Conservation (phyloP, 768 basidiomycete genomes). For the Calocera viscosa region DNA sequence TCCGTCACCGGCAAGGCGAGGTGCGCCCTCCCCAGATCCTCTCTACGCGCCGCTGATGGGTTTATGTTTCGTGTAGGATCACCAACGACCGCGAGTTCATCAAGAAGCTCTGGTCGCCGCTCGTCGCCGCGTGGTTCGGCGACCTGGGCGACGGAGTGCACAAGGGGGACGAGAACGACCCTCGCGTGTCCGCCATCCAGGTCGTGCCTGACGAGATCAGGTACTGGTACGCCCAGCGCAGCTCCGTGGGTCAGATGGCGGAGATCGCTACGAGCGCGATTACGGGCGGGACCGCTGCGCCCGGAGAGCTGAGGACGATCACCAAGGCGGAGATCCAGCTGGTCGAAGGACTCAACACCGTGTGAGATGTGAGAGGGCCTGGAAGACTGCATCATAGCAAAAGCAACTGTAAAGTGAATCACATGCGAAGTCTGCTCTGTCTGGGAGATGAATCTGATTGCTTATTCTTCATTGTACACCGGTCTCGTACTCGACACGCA, state of each 20-base stretch:
- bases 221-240: slow-evolving; percentile 63
- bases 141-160: slow-evolving; percentile 76
- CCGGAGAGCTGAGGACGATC: slow-evolving; percentile 69
- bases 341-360: slow-evolving; percentile 42
- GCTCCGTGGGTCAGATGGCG: slow-evolving; percentile 42
- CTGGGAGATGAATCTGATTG: no score
- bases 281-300: slow-evolving; percentile 49
- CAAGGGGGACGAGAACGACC: slow-evolving; percentile 66
- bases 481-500: no score
- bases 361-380: slow-evolving; percentile 35
- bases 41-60: not conserved
- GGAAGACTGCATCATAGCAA: slow-evolving; percentile 22
- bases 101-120: slow-evolving; percentile 44
- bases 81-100: slow-evolving; percentile 50
- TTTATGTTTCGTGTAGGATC: slow-evolving; percentile 27
- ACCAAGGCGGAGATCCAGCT: slow-evolving; percentile 62
- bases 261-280: slow-evolving; percentile 48
- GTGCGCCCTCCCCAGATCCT: not conserved
- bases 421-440: no score
- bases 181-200: slow-evolving; percentile 66
- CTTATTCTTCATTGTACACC: no score
- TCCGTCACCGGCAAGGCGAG: slow-evolving; percentile 59
- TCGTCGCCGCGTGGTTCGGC: slow-evolving; percentile 59
- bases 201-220: slow-evolving; percentile 68
- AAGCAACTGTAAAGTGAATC: no score